Evolutionary conservation across 2,329 filamentous ascomycete genomes (phyloP).

Genomic region (Aspergillus sp.): DNA sequence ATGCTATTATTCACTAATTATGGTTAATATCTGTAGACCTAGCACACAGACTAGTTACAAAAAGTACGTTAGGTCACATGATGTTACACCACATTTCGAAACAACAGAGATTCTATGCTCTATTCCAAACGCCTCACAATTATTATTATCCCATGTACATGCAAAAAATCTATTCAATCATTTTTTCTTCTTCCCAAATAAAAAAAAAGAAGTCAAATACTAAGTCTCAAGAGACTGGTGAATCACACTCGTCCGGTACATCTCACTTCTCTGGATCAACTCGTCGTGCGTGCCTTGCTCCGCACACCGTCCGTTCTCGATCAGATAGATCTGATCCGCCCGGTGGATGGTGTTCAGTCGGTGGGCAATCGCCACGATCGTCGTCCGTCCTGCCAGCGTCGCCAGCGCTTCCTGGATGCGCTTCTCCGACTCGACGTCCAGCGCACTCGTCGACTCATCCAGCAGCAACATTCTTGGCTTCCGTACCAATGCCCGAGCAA

Average conservation of each 20-base stretch:
- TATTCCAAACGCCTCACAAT: slow-evolving; percentile 4
- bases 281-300: slow-evolving; percentile 48
- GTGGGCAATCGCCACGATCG: slow-evolving; percentile 39
- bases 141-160: not conserved
- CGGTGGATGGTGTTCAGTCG: slow-evolving; percentile 36
- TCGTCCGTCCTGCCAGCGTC: slow-evolving; percentile 27
- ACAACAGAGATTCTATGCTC: too few relatives aligned
- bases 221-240: slow-evolving; percentile 41
- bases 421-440: slow-evolving; percentile 52
- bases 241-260: slow-evolving; percentile 47
- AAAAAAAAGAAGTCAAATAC: not conserved
- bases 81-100: too few relatives aligned
- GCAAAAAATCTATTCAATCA: not conserved
- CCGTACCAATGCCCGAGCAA: slow-evolving; percentile 54
- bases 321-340: slow-evolving; percentile 76
- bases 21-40: too few relatives aligned
- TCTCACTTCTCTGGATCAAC: slow-evolving; percentile 44
- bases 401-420: slow-evolving; percentile 41
- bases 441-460: slow-evolving; percentile 57
- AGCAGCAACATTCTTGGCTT: slow-evolving; percentile 54
- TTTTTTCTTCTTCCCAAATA: not conserved
- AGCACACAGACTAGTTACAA: too few relatives aligned
- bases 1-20: too few relatives aligned
- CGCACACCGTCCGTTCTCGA: slow-evolving; percentile 46
- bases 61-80: too few relatives aligned